phyloP scores from a whole-genome alignment of 2,329 filamentous ascomycete genomes.

The Allantophomopsis cytisporea region DNA sequence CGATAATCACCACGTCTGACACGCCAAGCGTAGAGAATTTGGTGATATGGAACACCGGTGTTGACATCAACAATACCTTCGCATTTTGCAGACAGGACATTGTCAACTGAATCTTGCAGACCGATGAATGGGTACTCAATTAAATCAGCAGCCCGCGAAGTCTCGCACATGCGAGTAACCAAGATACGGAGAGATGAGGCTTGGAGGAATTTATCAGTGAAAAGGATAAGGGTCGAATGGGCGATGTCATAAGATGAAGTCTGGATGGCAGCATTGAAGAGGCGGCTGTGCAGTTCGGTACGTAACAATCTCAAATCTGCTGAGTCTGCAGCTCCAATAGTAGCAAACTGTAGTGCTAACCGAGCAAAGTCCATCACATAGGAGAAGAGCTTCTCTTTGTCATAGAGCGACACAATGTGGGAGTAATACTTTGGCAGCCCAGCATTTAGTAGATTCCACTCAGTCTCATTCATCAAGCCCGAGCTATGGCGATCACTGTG shows the following conservation, averaged over 20 bases:
- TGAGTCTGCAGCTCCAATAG: conserved; percentile 4
- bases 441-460: conserved; percentile 54
- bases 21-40: conserved; percentile 84
- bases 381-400: conserved; percentile 62
- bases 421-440: conserved; percentile 77
- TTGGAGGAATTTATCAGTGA: conserved; percentile 60
- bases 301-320: conserved; percentile 23
- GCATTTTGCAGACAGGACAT: conserved; percentile 60
- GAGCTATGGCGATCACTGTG: conserved; percentile 36
- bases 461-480: conserved; percentile 61
- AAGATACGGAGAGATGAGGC: conserved; percentile 59
- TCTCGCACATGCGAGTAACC: conserved; percentile 54
- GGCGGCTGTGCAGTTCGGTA: conserved; percentile 64
- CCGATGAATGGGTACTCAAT: conserved; percentile 67
- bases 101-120: conserved; percentile 67
- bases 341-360: conserved; percentile 52
- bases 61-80: conserved; percentile 52
- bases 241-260: conserved; percentile 73
- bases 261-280: conserved; percentile 72
- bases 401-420: conserved; percentile 74
- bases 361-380: conserved; percentile 76
- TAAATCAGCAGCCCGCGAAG: conserved; percentile 51
- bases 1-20: conserved; percentile 80
- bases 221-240: conserved; percentile 63
- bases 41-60: conserved; percentile 61